Conservation (phyloP, 176 grass and related monocot genomes). For the Stipa capillata region DNA sequence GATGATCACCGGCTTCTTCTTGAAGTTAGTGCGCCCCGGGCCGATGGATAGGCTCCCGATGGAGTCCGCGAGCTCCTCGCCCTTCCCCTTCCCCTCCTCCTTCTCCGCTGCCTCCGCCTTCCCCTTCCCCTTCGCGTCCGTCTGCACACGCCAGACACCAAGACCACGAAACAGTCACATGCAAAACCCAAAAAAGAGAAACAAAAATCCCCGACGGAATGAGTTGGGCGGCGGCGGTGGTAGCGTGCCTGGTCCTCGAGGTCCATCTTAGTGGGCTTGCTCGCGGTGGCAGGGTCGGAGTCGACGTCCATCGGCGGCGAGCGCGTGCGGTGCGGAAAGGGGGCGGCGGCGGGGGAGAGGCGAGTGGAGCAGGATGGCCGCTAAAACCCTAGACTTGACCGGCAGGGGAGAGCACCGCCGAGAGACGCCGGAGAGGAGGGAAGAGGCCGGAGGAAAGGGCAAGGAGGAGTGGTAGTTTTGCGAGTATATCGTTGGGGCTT, state of each 20-base stretch:
- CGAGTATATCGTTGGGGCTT: neutral
- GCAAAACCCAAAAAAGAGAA: neutral
- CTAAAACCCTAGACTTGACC: slow-evolving; percentile 22
- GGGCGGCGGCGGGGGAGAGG: neutral
- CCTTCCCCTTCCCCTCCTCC: slow-evolving; percentile 30
- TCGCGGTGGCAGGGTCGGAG: neutral
- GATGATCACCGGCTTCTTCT: slow-evolving; percentile 89
- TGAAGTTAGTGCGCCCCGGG: slow-evolving; percentile 44
- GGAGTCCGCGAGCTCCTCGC: slow-evolving; percentile 70
- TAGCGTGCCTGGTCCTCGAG: slow-evolving; percentile 35
- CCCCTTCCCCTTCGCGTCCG: slow-evolving; percentile 25
- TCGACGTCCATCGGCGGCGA: slow-evolving; percentile 19
- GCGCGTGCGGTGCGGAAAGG: neutral
- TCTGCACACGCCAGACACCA: slow-evolving; percentile 1
- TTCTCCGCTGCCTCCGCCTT: slow-evolving; percentile 11
- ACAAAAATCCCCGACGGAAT: neutral
- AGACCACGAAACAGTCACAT: neutral
- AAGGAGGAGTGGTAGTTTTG: neutral
- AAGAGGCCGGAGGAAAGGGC: neutral
- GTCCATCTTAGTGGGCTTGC: slow-evolving; percentile 36
- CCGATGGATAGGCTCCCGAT: slow-evolving; percentile 57
- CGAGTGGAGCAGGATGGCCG: neutral
- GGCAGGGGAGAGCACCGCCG: neutral
- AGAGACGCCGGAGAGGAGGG: neutral
- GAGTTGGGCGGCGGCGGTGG: neutral